Evolutionary conservation across 2,329 filamentous ascomycete species (phyloP).

Genomic region (Diaporthe longicolla): DNA sequence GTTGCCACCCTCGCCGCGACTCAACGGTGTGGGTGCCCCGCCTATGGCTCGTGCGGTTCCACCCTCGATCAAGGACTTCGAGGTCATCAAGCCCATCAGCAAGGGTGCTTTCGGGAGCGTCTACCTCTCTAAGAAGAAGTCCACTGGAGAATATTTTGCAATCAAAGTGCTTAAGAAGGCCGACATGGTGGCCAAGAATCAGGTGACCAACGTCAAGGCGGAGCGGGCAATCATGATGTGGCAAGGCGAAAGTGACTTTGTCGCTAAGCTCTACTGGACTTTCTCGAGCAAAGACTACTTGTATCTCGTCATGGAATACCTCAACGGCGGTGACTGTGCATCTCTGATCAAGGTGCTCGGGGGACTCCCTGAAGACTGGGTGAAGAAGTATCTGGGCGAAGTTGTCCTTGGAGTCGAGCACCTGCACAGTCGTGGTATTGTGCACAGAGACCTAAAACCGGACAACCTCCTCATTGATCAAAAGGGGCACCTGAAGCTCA

Average conservation of each 20-base stretch:
- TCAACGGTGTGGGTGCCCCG: conserved; percentile 81
- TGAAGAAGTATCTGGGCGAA: conserved; percentile 96
- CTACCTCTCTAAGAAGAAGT: conserved; percentile 98
- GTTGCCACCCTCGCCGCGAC: conserved; percentile 84
- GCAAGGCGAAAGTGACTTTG: conserved; percentile 99
- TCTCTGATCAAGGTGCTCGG: conserved; percentile 95
- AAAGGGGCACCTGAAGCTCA: conserved; percentile 95
- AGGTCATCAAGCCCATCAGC: conserved; percentile 99
- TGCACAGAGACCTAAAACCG: conserved; percentile 96
- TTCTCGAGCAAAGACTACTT: conserved; percentile 99
- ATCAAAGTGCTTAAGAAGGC: conserved; percentile 99
- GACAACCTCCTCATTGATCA: conserved; percentile 98
- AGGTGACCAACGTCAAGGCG: conserved; percentile 98
- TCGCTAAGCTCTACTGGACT: conserved; percentile 99
- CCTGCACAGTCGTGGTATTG: conserved; percentile 92
- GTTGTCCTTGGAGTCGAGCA: conserved; percentile 98
- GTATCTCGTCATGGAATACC: conserved; percentile 98
- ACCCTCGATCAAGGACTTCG: conserved; percentile 98
- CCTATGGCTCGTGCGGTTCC: conserved; percentile 90
- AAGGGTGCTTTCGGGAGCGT: conserved; percentile 99
- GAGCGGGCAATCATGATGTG: conserved; percentile 99
- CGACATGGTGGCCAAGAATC: conserved; percentile 99
- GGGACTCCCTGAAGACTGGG: conserved; percentile 95
- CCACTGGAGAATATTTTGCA: conserved; percentile 97
- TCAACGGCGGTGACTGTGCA: conserved; percentile 97